Evolutionary conservation across 2,329 filamentous ascomycete species (phyloP), one percentile per base, ranked within the genome.

Genomic region (Colletotrichum camelliae): DNA sequence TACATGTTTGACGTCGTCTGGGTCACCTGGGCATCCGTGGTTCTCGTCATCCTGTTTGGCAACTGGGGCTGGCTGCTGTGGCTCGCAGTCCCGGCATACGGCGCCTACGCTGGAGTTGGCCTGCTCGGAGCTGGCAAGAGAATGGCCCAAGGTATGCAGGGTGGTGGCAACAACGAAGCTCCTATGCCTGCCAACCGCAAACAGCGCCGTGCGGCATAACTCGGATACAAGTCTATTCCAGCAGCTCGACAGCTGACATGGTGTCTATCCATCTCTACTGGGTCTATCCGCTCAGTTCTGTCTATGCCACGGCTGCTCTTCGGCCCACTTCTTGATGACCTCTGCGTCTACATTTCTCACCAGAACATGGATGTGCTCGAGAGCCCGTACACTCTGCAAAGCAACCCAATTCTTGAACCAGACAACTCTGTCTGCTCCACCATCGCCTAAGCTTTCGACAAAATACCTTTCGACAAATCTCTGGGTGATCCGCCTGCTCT

Each of bases 1-100:
- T 98, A 97, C 88, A 95, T 98, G 94, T 99, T 98, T 90, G 97
- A 99, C 86, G 91, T 98, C 66, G 88, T 98, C 69, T 98, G 98
- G 91, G 95, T 98, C 87, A 98, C 96, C 0, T 98, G 96, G 93
- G 93, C 91, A 13, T 94, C 93, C 70, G 87, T 95, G 55, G 85
- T 93, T 10, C 84, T 94, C n/a, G 96, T 93, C 16, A 90, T 94
- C 18, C 78, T 98, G 33, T 91, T 96, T 64, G 97, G 97, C 5
- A 96, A 98, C 83, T 93, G 93, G 87, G 94, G 87, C 16, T 92
- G 90, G 90, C 82, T 91, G 24, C 79, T 91, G 13, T 92, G 89
- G 89, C 81, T 85, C 18, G 81, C 88, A 27, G 87, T 92, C 5
- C 91, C 91, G 7, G 89, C 88, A 48, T 92, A 90, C 78, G 90